Base-by-base conservation (phyloP, 768 basidiomycete species). In the Suillus fuscotomentosus region DNA sequence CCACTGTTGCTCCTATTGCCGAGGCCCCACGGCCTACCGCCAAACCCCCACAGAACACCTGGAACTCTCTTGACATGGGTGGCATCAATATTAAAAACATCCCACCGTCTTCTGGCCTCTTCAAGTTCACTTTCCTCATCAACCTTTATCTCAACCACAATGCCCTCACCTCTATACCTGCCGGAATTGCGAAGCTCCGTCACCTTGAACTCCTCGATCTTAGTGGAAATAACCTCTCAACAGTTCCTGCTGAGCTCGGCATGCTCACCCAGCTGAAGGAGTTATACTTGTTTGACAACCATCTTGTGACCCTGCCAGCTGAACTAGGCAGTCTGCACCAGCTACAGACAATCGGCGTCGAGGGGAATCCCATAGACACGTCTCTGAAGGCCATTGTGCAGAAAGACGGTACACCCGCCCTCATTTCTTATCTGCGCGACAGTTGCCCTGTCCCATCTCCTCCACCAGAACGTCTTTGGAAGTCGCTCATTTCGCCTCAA, bases 111-210 rank as follows among this genome's bases (percentile, higher is more conserved):
- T 91, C 89, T 54, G 89, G 88, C 34, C 81, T 94, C 50, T 93
- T 92, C 76, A 80, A 87, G 9, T 98, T 97, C 81, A 86, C 87
- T n/a, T 97, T 95, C 83, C 89, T 99, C 65, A 91, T 90, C 69
- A 91, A 89, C 66, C 89, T 99, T 57, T 98, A 96, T 79, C 91
- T 99, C 75, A 98, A 98, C 70, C 97, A 99, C 81, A 99, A 99
- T 71, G 81, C 86, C 31, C 83, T 99, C 54, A 79, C 88, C 10
- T 75, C 84, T 66, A 78, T 99, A 41, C 95, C 97, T 5, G 85
- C 91, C 22, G 86, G 91, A 75, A 94, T 99, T 61, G 80, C 91
- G 56, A 89, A 86, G 69, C 85, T 99, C 64, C 87, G 89, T 47
- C 90, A 95, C 73, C 83, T 99, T 43, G 91, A 94, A 69, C 78